Conservation (phyloP, 2,329 filamentous ascomycete species). For the Penicillium expansum region DNA sequence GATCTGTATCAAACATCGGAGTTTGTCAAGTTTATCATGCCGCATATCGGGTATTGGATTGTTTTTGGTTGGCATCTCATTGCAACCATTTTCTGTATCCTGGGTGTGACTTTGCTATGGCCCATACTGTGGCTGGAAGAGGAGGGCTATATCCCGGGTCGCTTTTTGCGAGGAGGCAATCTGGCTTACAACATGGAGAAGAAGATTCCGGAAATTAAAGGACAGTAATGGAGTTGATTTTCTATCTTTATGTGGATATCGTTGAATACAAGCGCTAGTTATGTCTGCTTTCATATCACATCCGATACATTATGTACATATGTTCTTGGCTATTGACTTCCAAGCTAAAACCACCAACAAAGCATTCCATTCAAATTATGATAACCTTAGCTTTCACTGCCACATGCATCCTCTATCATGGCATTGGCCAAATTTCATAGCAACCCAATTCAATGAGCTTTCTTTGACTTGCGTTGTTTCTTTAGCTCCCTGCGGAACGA, state of each 20-base stretch:
- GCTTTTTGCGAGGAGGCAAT: slow-evolving; percentile 25
- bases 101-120: slow-evolving; percentile 54
- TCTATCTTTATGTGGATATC: not conserved
- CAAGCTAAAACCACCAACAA: not conserved
- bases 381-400: not conserved
- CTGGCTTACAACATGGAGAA: slow-evolving; percentile 25
- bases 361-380: too few relatives aligned
- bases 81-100: slow-evolving; percentile 62
- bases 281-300: not conserved
- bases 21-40: slow-evolving; percentile 68
- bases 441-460: not conserved
- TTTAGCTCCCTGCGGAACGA: slow-evolving; percentile 27
- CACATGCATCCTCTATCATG: not conserved
- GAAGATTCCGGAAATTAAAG: slow-evolving; percentile 27
- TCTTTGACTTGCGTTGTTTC: slow-evolving; percentile 23
- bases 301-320: not conserved
- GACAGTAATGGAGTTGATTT: slow-evolving; percentile 5
- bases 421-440: not conserved
- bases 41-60: slow-evolving; percentile 56
- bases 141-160: slow-evolving; percentile 28
- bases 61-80: slow-evolving; percentile 64
- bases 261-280: not conserved
- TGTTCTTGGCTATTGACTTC: not conserved
- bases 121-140: slow-evolving; percentile 54
- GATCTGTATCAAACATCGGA: slow-evolving; percentile 79